Percentiles rank a stretch among this genome's conserved stretches.
phyloP scores from a whole-genome alignment of 169 alveolate genomes.

The Plasmodium ovale region DNA sequence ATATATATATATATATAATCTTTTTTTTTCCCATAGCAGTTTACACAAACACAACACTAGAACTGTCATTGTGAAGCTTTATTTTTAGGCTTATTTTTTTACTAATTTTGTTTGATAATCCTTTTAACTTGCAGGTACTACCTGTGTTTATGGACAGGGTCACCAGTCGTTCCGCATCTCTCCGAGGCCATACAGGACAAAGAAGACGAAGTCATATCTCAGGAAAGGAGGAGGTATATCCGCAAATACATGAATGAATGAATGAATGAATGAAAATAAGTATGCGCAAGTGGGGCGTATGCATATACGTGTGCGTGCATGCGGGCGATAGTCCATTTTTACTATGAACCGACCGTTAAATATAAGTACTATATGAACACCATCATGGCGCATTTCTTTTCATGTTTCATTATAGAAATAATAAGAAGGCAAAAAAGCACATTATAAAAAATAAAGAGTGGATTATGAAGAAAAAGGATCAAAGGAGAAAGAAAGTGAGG shows the following conservation, averaged over 20 bases:
- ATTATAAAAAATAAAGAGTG: constrained; percentile 85
- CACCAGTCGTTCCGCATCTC: constrained; percentile 80
- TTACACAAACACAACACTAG: no score
- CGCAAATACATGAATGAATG: background rate
- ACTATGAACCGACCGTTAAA: background rate
- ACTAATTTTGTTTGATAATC: no score
- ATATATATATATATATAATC: background rate
- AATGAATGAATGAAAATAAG: background rate
- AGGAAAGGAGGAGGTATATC: constrained; percentile 62
- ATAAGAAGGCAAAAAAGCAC: constrained; percentile 77
- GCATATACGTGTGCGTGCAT: background rate
- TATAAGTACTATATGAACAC: no score
- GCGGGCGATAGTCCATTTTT: background rate
- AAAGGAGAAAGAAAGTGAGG: constrained; percentile 90
- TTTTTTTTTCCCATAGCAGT: background rate
- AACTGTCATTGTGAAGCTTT: no score
- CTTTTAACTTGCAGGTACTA: constrained; percentile 81
- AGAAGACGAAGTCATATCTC: constrained; percentile 66
- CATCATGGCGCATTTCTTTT: background rate
- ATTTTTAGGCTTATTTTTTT: no score
- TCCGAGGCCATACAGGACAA: constrained; percentile 74
- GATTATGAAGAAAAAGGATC: constrained; percentile 94
- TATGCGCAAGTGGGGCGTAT: no score
- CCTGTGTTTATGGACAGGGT: constrained; percentile 94
- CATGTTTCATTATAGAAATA: constrained; percentile 22